Conservation (phyloP, 345 rosid genomes). For the Gossypium sturtianum region DNA sequence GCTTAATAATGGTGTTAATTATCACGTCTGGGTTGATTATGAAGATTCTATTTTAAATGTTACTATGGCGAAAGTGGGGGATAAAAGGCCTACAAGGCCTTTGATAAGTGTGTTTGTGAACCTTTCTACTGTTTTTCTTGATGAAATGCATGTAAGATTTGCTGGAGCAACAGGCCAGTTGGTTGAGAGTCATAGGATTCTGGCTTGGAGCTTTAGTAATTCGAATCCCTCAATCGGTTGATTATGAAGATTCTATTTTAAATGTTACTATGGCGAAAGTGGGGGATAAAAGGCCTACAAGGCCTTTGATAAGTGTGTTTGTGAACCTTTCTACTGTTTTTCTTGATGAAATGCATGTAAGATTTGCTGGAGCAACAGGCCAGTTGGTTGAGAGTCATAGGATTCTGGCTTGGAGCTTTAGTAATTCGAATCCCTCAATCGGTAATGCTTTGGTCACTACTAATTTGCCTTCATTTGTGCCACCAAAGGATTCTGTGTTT, state of each 20-base stretch:
- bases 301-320: constrained; percentile 17
- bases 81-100: constrained; percentile 25
- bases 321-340: constrained; percentile 19
- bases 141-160: constrained; percentile 18
- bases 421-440: constrained; percentile 19
- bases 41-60: constrained; percentile 25
- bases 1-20: constrained; percentile 29
- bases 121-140: constrained; percentile 20
- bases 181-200: constrained; percentile 26
- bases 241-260: constrained; percentile 15
- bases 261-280: constrained; percentile 37
- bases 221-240: constrained; percentile 19
- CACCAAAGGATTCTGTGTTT: constrained; percentile 14
- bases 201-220: constrained; percentile 29
- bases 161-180: constrained; percentile 22
- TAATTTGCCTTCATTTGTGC: constrained; percentile 30
- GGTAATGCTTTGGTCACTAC: constrained; percentile 24
- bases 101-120: constrained; percentile 16
- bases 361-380: constrained; percentile 24
- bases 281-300: constrained; percentile 31
- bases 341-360: constrained; percentile 16
- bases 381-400: constrained; percentile 25
- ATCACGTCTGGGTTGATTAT: constrained; percentile 29
- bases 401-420: constrained; percentile 28
- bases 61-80: constrained; percentile 33